phyloP scores from a whole-genome alignment of 2,329 filamentous ascomycete species.

The Epichloe elymi region DNA sequence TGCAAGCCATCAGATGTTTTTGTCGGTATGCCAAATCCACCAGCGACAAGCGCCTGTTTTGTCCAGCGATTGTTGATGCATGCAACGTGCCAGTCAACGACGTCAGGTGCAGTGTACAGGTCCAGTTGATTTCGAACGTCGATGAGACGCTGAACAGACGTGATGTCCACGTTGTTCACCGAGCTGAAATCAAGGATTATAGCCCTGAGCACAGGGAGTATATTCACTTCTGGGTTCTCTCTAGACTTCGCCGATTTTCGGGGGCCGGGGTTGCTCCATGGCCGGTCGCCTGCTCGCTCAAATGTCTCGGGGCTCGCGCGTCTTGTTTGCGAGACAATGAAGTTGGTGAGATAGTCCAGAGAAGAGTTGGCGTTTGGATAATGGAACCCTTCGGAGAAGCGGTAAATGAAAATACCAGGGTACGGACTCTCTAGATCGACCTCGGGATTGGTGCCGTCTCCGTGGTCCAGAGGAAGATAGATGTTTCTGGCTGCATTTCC shows the following conservation, averaged over 20 bases:
- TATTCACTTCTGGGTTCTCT: conserved; percentile 16
- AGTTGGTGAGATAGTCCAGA: conserved; percentile 60
- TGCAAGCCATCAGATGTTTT: conserved; percentile 31
- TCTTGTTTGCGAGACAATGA: conserved; percentile 58
- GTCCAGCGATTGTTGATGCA: conserved; percentile 84
- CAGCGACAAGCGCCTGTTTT: conserved; percentile 74
- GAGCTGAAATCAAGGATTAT: conserved; percentile 87
- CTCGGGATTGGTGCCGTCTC: conserved; percentile 82
- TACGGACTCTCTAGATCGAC: conserved; percentile 70
- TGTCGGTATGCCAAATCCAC: conserved; percentile 77
- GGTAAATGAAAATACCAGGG: conserved; percentile 90
- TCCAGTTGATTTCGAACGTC: conserved; percentile 93
- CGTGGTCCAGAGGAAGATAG: conserved; percentile 75
- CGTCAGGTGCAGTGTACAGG: conserved; percentile 63
- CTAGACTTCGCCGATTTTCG: conserved; percentile 28
- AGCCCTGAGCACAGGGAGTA: conserved; percentile 64
- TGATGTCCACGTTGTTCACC: conserved; percentile 89
- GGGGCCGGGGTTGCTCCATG: conserved; percentile 90
- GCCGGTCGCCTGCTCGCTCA: conserved; percentile 57
- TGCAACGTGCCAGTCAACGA: conserved; percentile 93
- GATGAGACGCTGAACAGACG: conserved; percentile 82
- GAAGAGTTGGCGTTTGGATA: conserved; percentile 90
- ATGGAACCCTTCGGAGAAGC: conserved; percentile 89
- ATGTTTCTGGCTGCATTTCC: conserved; percentile 54
- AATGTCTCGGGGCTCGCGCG: conserved; percentile 62